These are phyloP conservation scores for Ogataea pilisensis DNA, from an alignment of 805 yeast species.

Conservation along the genomic window DNA sequence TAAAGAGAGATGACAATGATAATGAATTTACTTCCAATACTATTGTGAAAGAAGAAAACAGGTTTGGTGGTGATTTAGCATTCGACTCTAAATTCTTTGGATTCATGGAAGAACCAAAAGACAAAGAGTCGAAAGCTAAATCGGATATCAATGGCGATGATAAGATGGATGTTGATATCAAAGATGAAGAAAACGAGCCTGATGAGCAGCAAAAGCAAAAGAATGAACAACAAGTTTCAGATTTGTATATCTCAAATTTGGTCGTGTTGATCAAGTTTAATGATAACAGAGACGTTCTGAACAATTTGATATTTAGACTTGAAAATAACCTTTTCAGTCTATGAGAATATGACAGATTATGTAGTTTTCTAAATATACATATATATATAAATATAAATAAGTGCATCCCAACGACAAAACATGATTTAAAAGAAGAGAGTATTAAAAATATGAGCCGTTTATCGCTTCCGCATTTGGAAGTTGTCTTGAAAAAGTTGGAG, in stretches of 20 bases:
- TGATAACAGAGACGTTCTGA: slow-evolving; percentile 11
- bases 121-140: slow-evolving; percentile 1
- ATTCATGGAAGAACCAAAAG: slow-evolving; percentile 27
- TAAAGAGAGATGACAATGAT: slow-evolving; percentile 4
- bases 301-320: slow-evolving; percentile 16
- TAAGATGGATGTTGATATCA: slow-evolving; percentile 3
- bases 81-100: slow-evolving; percentile 29
- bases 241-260: slow-evolving; percentile 19
- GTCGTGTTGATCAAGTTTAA: slow-evolving; percentile 12
- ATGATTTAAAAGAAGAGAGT: too few relatives aligned
- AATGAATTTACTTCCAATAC: neutral
- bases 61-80: slow-evolving; percentile 16
- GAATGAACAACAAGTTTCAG: too few relatives aligned
- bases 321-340: slow-evolving; percentile 10
- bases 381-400: too few relatives aligned
- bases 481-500: neutral
- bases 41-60: slow-evolving; percentile 5
- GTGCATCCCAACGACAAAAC: too few relatives aligned
- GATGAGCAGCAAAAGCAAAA: slow-evolving; percentile 1
- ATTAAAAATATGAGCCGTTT: neutral
- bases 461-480: neutral
- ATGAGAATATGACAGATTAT: neutral
- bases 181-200: slow-evolving; percentile 3
- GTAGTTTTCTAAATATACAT: neutral
- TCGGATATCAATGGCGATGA: neutral